Evolutionary conservation across 2,329 filamentous ascomycete species (phyloP).

Genomic region (Claviceps quebecensis): DNA sequence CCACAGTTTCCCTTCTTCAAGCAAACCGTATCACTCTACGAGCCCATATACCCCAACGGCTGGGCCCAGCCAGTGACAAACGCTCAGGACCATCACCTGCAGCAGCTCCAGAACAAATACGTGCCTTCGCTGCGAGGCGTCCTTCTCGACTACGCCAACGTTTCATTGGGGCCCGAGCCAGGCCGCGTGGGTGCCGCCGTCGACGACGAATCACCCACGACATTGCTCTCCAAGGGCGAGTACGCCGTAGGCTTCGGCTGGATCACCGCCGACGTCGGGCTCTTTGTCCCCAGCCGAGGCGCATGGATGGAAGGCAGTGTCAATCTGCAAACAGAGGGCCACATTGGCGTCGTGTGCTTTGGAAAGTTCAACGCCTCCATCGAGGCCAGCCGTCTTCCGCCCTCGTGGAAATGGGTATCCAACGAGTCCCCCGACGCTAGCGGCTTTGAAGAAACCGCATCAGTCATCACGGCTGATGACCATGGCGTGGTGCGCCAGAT

Average conservation of each 20-base stretch:
- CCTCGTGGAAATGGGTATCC: slow-evolving; percentile 67
- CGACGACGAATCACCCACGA: slow-evolving; percentile 33
- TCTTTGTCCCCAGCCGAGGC: slow-evolving; percentile 65
- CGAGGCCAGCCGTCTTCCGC: slow-evolving; percentile 59
- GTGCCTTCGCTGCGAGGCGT: slow-evolving; percentile 59
- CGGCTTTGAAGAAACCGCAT: slow-evolving; percentile 28
- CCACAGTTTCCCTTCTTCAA: slow-evolving; percentile 58
- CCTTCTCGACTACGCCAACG: slow-evolving; percentile 59
- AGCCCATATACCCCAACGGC: slow-evolving; percentile 57
- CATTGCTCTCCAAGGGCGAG: slow-evolving; percentile 52
- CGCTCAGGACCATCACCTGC: slow-evolving; percentile 59
- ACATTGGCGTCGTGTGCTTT: slow-evolving; percentile 78
- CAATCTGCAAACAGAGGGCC: slow-evolving; percentile 76
- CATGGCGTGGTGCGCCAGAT: slow-evolving; percentile 39
- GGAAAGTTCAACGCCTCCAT: slow-evolving; percentile 88
- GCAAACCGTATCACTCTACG: slow-evolving; percentile 68
- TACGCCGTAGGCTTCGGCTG: slow-evolving; percentile 79
- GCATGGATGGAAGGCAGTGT: slow-evolving; percentile 66
- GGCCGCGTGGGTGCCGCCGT: slow-evolving; percentile 33
- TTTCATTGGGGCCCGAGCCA: slow-evolving; percentile 47
- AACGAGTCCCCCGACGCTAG: slow-evolving; percentile 28
- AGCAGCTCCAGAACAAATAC: slow-evolving; percentile 63
- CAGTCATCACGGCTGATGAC: slow-evolving; percentile 28
- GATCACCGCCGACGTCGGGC: slow-evolving; percentile 73
- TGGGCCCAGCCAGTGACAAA: slow-evolving; percentile 57